Evolutionary conservation across 2,329 filamentous ascomycete genomes (phyloP).

Genomic region (Aspergillus carbonarius): DNA sequence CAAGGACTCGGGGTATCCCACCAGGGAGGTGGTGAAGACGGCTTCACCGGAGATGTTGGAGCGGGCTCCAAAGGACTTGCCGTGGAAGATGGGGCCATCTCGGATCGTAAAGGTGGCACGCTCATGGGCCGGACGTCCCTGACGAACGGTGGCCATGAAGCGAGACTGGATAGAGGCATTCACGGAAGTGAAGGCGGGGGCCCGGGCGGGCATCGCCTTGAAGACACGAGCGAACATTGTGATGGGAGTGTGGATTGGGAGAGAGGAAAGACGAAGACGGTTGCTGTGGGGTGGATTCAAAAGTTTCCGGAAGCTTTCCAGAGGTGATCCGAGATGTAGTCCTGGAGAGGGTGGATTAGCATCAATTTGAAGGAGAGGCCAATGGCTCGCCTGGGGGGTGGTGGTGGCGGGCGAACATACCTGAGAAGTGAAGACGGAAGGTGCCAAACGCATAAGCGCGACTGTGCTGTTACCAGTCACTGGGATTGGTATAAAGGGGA

Average conservation of each 20-base stretch:
- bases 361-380: background rate
- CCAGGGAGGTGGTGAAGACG: conserved; percentile 96
- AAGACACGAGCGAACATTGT: conserved; percentile 58
- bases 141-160: conserved; percentile 66
- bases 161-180: conserved; percentile 39
- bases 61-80: conserved; percentile 94
- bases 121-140: conserved; percentile 69
- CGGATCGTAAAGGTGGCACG: conserved; percentile 93
- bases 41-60: conserved; percentile 97
- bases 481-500: conserved; percentile 16
- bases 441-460: conserved; percentile 83
- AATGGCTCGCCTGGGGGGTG: background rate
- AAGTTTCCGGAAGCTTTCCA: conserved; percentile 67
- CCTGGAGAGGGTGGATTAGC: conserved; percentile 40
- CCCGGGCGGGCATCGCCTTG: conserved; percentile 52
- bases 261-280: background rate
- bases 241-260: background rate
- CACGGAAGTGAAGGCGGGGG: conserved; percentile 45
- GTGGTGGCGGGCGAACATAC: conserved; percentile 50
- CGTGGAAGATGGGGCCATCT: conserved; percentile 93
- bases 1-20: conserved; percentile 92
- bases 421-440: conserved; percentile 84
- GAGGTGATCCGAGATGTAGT: conserved; percentile 69
- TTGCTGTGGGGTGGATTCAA: conserved; percentile 24
- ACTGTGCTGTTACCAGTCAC: conserved; percentile 43